Evolutionary conservation across 2,329 filamentous ascomycete genomes (phyloP).

Genomic region (Fusarium sublunatum): DNA sequence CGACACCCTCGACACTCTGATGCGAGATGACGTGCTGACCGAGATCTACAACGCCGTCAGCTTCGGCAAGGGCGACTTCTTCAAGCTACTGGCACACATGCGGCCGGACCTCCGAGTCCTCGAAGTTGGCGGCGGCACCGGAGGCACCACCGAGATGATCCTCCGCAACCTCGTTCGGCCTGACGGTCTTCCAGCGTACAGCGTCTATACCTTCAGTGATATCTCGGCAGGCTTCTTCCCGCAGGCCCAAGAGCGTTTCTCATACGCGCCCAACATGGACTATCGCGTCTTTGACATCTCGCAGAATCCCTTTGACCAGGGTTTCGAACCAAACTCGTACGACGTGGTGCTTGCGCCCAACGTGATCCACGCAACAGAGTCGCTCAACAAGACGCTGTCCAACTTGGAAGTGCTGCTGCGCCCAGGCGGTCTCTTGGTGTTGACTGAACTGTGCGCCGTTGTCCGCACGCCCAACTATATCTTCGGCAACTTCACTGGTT

Average conservation of each 20-base stretch:
- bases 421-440: constrained; percentile 43
- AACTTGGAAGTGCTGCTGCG: constrained; percentile 41
- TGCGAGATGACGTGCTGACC: constrained; percentile 4
- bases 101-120: constrained; percentile 52
- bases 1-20: constrained; percentile 6
- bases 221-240: constrained; percentile 51
- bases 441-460: constrained; percentile 31
- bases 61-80: constrained; percentile 5
- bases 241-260: constrained; percentile 33
- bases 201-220: constrained; percentile 54
- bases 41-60: neutral
- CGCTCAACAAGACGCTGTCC: constrained; percentile 37
- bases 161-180: neutral
- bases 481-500: constrained; percentile 47
- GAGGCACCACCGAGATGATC: constrained; percentile 33
- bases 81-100: constrained; percentile 42
- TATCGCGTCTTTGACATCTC: constrained; percentile 45
- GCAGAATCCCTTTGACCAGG: constrained; percentile 24
- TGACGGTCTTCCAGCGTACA: constrained; percentile 31
- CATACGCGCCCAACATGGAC: constrained; percentile 13
- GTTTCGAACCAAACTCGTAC: constrained; percentile 31
- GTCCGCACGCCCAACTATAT: too few species aligned
- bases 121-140: constrained; percentile 55
- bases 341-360: constrained; percentile 46
- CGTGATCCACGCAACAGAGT: constrained; percentile 47